Evolutionary conservation across 805 yeast genomes (phyloP).

Genomic region (Sugiyamaella americana): DNA sequence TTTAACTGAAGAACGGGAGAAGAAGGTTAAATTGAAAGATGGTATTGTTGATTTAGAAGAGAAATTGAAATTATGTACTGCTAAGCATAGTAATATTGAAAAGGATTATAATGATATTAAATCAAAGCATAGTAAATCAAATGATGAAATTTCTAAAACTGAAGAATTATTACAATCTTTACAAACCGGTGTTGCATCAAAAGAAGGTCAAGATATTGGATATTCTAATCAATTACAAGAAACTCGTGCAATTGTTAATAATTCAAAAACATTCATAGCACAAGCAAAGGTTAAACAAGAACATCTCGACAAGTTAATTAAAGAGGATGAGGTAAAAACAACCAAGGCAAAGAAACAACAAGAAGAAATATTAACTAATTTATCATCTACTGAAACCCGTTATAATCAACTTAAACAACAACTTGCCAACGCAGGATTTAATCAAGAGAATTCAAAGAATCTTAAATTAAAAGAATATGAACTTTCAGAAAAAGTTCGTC

Average conservation of each 20-base stretch:
- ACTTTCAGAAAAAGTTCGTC: conserved; percentile 41
- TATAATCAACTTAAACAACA: conserved; percentile 37
- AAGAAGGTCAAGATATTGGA: conserved; percentile 71
- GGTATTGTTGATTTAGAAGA: conserved; percentile 33
- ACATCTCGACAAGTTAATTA: conserved; percentile 52
- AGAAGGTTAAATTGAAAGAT: conserved; percentile 33
- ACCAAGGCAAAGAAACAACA: conserved; percentile 48
- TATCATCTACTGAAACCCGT: conserved; percentile 38
- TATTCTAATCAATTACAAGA: conserved; percentile 65
- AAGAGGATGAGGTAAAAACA: conserved; percentile 32
- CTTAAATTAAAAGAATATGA: conserved; percentile 22
- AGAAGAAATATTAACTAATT: conserved; percentile 36
- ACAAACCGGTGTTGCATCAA: conserved; percentile 84
- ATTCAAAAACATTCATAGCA: conserved; percentile 49
- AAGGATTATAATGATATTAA: conserved; percentile 42
- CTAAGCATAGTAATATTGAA: conserved; percentile 39
- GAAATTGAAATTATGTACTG: conserved; percentile 16
- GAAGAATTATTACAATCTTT: conserved; percentile 77
- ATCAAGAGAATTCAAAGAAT: conserved; percentile 20
- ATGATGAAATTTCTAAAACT: conserved; percentile 47
- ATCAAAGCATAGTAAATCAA: conserved; percentile 39
- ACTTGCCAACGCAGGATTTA: conserved; percentile 45
- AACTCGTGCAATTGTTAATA: conserved; percentile 50
- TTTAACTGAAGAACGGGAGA: conserved; percentile 46
- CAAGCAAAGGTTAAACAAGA: conserved; percentile 53